phyloP scores from a whole-genome alignment of 768 basidiomycete species.

The Hericium coralloides region DNA sequence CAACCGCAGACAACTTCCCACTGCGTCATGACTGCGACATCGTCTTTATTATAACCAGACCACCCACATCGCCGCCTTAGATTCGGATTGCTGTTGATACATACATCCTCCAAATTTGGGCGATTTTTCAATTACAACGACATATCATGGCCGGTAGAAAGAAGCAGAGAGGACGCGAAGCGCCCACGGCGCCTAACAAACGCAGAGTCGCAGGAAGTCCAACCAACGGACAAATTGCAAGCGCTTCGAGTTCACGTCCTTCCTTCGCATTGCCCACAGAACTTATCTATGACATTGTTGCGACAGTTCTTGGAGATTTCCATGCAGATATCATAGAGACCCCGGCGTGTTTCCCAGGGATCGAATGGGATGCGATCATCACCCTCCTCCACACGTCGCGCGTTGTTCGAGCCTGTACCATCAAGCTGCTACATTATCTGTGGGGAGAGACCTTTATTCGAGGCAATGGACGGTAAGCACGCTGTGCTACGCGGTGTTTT shows the following conservation, averaged over 20 bases:
- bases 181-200: not conserved
- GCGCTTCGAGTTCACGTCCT: not conserved
- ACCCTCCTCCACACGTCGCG: constrained; percentile 10
- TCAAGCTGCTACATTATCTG: constrained; percentile 9
- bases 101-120: not conserved
- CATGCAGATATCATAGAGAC: constrained; percentile 7
- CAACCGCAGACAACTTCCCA: not conserved
- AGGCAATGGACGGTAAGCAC: too few relatives aligned
- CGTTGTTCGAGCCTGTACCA: constrained; percentile 6
- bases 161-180: not conserved
- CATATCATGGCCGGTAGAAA: not conserved
- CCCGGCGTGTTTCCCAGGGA: not conserved
- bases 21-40: not conserved
- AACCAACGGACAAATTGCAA: not conserved
- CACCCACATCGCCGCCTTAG: not conserved
- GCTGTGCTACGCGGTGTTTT: too few relatives aligned
- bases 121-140: not conserved
- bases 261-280: constrained; percentile 8
- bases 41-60: not conserved
- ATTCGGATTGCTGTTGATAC: not conserved
- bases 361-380: constrained; percentile 4
- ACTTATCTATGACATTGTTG: constrained; percentile 7
- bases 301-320: constrained; percentile 8
- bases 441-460: constrained; percentile 13
- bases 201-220: not conserved